phyloP scores from a whole-genome alignment of 331 rosid species.

The Saraca asoca region DNA sequence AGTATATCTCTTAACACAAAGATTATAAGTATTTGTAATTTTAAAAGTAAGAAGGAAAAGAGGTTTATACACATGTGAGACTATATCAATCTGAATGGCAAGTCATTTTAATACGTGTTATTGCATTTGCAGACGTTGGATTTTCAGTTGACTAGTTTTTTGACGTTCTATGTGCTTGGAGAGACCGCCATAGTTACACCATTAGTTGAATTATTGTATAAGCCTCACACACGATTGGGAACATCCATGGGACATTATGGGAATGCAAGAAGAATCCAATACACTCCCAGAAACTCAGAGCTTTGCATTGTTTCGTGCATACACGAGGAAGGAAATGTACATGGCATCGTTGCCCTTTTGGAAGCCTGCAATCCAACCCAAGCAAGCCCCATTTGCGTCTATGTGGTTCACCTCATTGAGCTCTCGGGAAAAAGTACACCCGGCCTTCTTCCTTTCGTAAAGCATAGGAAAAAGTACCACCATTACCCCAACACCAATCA shows the following conservation, averaged over 20 bases:
- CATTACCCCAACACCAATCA: slow-evolving; percentile 34
- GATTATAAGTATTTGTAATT: too few relatives aligned
- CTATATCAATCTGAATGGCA: too few relatives aligned
- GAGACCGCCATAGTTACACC: slow-evolving; percentile 30
- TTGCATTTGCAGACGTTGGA: slow-evolving; percentile 29
- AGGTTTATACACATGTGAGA: too few relatives aligned
- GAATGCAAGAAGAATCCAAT: slow-evolving; percentile 27
- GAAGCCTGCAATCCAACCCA: slow-evolving; percentile 33
- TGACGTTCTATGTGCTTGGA: slow-evolving; percentile 22
- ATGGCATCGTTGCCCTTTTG: slow-evolving; percentile 31
- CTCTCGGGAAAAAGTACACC: slow-evolving; percentile 46
- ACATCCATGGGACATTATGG: neutral
- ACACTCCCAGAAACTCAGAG: neutral
- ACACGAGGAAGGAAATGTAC: slow-evolving; percentile 40
- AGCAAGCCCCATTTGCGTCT: slow-evolving; percentile 31
- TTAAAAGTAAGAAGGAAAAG: too few relatives aligned
- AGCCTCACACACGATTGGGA: neutral
- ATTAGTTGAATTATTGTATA: neutral
- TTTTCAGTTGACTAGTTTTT: slow-evolving; percentile 21
- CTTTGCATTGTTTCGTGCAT: slow-evolving; percentile 33
- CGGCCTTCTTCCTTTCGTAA: slow-evolving; percentile 34
- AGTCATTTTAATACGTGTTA: too few relatives aligned
- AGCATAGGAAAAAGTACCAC: neutral
- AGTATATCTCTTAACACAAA: too few relatives aligned
- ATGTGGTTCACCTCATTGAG: slow-evolving; percentile 37